Evolutionary conservation across 192 early-diverging fungal genomes (phyloP).

Genomic region (Paraglomus brasilianum): DNA sequence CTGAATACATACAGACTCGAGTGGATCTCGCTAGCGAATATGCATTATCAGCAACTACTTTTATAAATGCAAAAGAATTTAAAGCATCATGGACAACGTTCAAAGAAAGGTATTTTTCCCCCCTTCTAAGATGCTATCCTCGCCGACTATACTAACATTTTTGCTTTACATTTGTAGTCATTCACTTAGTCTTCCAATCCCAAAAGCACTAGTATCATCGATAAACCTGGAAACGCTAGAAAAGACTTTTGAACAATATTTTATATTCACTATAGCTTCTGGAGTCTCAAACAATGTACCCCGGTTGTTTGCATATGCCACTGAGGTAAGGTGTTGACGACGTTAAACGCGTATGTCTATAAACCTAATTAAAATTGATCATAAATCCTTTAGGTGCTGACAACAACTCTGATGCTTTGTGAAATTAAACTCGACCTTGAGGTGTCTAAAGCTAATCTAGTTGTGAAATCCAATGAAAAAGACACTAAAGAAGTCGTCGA

Average conservation of each 20-base stretch:
- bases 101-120: neutral
- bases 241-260: slow-evolving; percentile 5
- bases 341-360: too few species aligned
- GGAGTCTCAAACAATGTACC: neutral
- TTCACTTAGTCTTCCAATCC: neutral
- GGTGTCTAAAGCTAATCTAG: too few species aligned
- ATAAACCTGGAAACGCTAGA: slow-evolving; percentile 3
- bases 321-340: neutral
- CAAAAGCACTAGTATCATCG: neutral
- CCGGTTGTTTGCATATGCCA: slow-evolving; percentile 13
- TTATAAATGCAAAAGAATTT: neutral
- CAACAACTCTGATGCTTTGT: too few species aligned
- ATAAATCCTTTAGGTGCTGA: too few species aligned
- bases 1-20: neutral
- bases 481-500: too few species aligned
- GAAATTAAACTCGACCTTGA: too few species aligned
- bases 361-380: too few species aligned
- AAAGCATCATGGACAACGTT: slow-evolving; percentile 1
- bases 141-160: neutral
- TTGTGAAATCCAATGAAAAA: too few species aligned
- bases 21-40: neutral
- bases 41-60: slow-evolving; percentile 2
- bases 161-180: neutral
- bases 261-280: slow-evolving; percentile 13
- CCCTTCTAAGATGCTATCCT: neutral